Evolutionary conservation across 2,329 filamentous ascomycete genomes (phyloP).

Genomic region (Aspergillus fischeri): DNA sequence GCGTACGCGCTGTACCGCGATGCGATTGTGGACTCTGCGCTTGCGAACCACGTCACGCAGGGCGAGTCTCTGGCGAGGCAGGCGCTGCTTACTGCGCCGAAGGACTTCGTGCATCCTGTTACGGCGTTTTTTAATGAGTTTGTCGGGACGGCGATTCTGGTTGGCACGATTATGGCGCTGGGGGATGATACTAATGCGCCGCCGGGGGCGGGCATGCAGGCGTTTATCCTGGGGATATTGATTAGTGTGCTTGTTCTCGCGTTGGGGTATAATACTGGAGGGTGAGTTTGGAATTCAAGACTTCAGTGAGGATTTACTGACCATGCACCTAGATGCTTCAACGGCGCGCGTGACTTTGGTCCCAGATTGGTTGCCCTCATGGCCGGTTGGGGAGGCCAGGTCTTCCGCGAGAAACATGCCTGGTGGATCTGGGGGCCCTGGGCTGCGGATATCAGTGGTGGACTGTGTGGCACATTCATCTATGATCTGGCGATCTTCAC

Average conservation of each 20-base stretch:
- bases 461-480: constrained; percentile 27
- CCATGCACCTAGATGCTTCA: constrained; percentile 23
- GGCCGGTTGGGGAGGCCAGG: constrained; percentile 28
- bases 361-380: constrained; percentile 29
- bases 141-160: constrained; percentile 28
- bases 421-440: constrained; percentile 39
- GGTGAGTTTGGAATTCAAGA: constrained; percentile 9
- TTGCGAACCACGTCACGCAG: constrained; percentile 13
- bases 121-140: constrained; percentile 39
- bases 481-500: constrained; percentile 38
- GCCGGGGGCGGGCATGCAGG: constrained; percentile 41
- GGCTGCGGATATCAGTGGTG: constrained; percentile 31
- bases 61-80: constrained; percentile 13
- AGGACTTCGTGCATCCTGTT: constrained; percentile 18
- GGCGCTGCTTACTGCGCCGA: constrained; percentile 27
- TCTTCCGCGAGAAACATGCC: constrained; percentile 21
- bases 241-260: constrained; percentile 9
- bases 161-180: constrained; percentile 32
- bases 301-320: background rate
- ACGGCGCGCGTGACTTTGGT: constrained; percentile 35
- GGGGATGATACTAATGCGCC: constrained; percentile 44
- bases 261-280: constrained; percentile 36
- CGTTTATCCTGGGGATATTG: constrained; percentile 23
- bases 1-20: constrained; percentile 36
- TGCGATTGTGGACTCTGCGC: constrained; percentile 24